Evolutionary conservation across 208 protist species (phyloP), one percentile per base, ranked within the genome.

Genomic region (Crithidia acanthocephali): DNA sequence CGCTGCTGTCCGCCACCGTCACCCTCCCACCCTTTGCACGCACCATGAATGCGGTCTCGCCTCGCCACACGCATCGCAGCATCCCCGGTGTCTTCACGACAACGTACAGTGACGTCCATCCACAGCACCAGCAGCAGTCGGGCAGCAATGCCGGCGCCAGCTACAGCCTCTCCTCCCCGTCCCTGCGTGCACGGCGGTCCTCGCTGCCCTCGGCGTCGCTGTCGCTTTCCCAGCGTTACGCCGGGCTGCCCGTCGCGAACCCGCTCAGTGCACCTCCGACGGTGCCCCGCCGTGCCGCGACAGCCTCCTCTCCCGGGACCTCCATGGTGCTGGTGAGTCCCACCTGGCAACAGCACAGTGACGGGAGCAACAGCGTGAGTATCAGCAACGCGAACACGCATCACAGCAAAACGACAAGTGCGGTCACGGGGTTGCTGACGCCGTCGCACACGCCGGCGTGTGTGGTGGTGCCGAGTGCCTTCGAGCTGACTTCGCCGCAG

Each of bases 151-250:
- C 48, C 10, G 22, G 22, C 6, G 15, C 47, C 18, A 47, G 35
- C 62, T 47, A 48, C 62, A 68, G 62, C 23, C 30, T 58, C 2
- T 30, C 47, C 30, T 66, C 48, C 2, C 48, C 47, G 4, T 65
- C 59, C 15, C 23, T 22, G 44, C 59, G 28, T 10, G 18, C 28
- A 6, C 45, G 40, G 23, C 11, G 40, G n/a, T 32, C 32, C 61
- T 56, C 28, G 20, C 10, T 56, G 8, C 47, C 25, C 35, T 64
- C 59, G 1, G 15, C 59, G 10, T 68, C 62, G n/a, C 10, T 35
- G 23, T 68, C 62, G n/a, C n/a, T 68, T 10, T 25, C 50, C 13
- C 62, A 33, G 35, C 47, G 33, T 1, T 33, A 13, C 20, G 25
- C 23, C 18, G 10, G 23, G 3, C 48, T 58, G 50, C 50, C 62